These are phyloP conservation scores for Stagonosporopsis tanaceti DNA, from an alignment of 2,329 filamentous ascomycete species.

Conservation along the genomic window DNA sequence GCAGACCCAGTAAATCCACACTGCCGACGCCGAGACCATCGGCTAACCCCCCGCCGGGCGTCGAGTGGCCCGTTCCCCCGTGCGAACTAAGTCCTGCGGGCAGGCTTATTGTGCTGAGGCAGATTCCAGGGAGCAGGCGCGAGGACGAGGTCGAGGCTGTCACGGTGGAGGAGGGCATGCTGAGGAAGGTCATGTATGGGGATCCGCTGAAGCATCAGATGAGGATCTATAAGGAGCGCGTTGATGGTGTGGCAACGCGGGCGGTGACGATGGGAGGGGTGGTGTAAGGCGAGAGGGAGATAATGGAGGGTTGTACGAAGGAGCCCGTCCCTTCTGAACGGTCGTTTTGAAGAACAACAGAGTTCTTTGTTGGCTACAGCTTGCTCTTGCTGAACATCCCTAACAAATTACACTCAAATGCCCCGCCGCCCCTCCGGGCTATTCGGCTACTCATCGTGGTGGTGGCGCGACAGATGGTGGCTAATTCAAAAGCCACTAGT, in stretches of 20 bases:
- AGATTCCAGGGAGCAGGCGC: slow-evolving; percentile 50
- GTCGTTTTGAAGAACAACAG: too few species aligned
- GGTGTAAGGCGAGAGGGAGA: not conserved
- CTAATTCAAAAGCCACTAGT: too few species aligned
- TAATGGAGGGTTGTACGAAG: not conserved
- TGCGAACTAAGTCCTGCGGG: slow-evolving; percentile 75
- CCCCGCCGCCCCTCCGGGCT: too few species aligned
- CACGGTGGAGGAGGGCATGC: slow-evolving; percentile 70
- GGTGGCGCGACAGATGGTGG: too few species aligned
- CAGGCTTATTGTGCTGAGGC: slow-evolving; percentile 68
- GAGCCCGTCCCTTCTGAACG: too few species aligned
- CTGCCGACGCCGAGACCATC: slow-evolving; percentile 26
- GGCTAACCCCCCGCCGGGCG: slow-evolving; percentile 42
- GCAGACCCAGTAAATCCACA: slow-evolving; percentile 33
- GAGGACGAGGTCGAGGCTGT: slow-evolving; percentile 70
- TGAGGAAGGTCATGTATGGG: slow-evolving; percentile 78
- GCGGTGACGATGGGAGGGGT: slow-evolving; percentile 61
- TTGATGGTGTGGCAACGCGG: slow-evolving; percentile 74
- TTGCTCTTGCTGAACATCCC: too few species aligned
- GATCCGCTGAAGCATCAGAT: slow-evolving; percentile 83
- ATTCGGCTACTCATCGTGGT: too few species aligned
- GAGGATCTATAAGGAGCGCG: slow-evolving; percentile 75
- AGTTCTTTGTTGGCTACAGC: too few species aligned
- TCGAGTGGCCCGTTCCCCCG: slow-evolving; percentile 71
- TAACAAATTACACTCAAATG: too few species aligned